Conservation (phyloP, 2,329 filamentous ascomycete genomes). For the Arthrobotrys iridis region DNA sequence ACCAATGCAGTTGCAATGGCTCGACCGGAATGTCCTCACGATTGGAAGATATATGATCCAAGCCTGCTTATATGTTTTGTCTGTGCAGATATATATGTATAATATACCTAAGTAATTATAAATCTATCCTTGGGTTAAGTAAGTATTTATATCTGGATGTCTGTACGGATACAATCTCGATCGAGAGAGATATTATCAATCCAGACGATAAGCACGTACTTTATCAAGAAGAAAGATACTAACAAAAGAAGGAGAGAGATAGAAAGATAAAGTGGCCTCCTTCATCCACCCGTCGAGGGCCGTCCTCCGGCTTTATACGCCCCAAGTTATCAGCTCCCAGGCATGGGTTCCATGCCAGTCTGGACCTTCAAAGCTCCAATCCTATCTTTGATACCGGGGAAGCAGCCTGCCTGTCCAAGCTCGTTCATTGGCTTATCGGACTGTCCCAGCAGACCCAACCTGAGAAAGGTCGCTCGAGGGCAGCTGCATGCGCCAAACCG, state of each 20-base stretch:
- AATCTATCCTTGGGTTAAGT: no score
- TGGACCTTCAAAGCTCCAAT: slow-evolving; percentile 5
- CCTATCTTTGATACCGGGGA: slow-evolving; percentile 38
- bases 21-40: no score
- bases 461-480: slow-evolving; percentile 4
- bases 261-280: slow-evolving; percentile 7
- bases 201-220: background rate
- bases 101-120: no score
- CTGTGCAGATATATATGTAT: no score
- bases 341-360: slow-evolving; percentile 27
- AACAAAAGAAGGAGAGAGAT: background rate
- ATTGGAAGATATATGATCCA: no score
- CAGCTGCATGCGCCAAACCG: slow-evolving; percentile 42
- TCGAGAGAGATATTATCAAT: no score
- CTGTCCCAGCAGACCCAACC: slow-evolving; percentile 47
- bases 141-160: no score
- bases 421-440: slow-evolving; percentile 33
- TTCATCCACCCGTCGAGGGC: slow-evolving; percentile 10
- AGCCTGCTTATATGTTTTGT: no score
- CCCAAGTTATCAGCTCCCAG: slow-evolving; percentile 29
- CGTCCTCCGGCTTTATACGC: slow-evolving; percentile 33
- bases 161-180: background rate
- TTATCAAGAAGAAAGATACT: background rate
- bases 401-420: slow-evolving; percentile 22
- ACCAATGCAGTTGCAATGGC: no score